Percentiles rank a stretch among this genome's conserved stretches.
Conservation (phyloP, 2,329 filamentous ascomycete species). For the Ophiostoma himal-ulmi region DNA sequence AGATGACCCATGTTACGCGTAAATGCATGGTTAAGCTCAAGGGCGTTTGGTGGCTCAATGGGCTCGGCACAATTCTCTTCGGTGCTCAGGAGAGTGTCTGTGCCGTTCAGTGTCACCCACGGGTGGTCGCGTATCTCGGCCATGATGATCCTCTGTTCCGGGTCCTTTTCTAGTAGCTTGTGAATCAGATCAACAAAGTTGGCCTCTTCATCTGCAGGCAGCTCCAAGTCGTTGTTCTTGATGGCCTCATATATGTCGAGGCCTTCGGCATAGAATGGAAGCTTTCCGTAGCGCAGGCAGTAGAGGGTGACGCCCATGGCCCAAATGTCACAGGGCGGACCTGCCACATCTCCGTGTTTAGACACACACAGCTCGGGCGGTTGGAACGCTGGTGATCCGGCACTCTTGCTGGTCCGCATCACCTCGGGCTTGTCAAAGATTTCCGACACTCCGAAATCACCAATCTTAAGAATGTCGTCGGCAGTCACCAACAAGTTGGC, state of each 20-base stretch:
- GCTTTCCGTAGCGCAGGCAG: conserved; percentile 79
- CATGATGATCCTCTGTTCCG: conserved; percentile 77
- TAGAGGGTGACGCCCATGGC: conserved; percentile 96
- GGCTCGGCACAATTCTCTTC: conserved; percentile 82
- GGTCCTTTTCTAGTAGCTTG: conserved; percentile 76
- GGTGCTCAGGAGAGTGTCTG: conserved; percentile 68
- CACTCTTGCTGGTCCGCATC: conserved; percentile 90
- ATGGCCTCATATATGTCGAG: conserved; percentile 89
- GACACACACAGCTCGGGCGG: conserved; percentile 86
- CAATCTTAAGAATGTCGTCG: conserved; percentile 91
- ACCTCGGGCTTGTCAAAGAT: conserved; percentile 84
- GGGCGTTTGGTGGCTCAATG: conserved; percentile 77
- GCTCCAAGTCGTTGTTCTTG: conserved; percentile 58
- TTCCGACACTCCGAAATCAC: conserved; percentile 98
- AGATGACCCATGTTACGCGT: conserved; percentile 84
- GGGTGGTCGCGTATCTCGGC: conserved; percentile 74
- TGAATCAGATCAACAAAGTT: conserved; percentile 69
- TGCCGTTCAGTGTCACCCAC: conserved; percentile 81
- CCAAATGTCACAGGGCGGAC: conserved; percentile 91
- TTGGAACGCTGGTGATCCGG: conserved; percentile 89
- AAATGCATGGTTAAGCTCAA: conserved; percentile 85
- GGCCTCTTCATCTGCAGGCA: conserved; percentile 59
- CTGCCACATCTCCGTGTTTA: conserved; percentile 80
- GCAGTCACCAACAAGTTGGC: conserved; percentile 88
- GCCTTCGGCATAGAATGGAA: conserved; percentile 76